Conservation (phyloP, 495 filamentous ascomycete genomes). For the Penicillium pulvis region DNA sequence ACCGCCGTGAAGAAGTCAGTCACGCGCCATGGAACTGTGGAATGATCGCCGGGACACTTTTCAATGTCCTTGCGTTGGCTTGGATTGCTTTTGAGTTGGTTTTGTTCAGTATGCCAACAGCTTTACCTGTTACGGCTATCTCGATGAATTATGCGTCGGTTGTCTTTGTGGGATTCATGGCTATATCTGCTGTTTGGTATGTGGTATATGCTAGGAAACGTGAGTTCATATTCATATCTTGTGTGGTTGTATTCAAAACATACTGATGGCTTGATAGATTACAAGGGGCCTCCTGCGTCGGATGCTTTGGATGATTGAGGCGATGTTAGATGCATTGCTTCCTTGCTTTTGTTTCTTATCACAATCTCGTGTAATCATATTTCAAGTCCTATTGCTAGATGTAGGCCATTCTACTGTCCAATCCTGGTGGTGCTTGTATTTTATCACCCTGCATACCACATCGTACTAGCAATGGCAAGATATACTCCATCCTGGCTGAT, state of each 20-base stretch:
- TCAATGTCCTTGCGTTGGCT: conserved; percentile 57
- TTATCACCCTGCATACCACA: not conserved
- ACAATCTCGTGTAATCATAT: not conserved
- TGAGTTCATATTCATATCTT: conserved; percentile 27
- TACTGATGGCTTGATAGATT: conserved; percentile 30
- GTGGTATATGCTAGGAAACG: conserved; percentile 46
- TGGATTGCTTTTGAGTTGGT: conserved; percentile 66
- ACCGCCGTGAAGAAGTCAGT: conserved; percentile 52
- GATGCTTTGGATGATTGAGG: not conserved
- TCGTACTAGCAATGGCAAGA: not conserved
- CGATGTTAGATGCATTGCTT: no score
- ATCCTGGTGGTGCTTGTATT: not conserved
- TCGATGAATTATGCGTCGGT: conserved; percentile 66
- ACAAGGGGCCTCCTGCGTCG: conserved; percentile 47
- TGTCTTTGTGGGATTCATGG: conserved; percentile 60
- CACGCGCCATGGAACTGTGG: conserved; percentile 58
- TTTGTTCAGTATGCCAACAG: conserved; percentile 56
- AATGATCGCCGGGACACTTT: conserved; percentile 53
- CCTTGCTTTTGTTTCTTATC: not conserved
- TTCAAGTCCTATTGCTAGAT: not conserved
- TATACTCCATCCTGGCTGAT: not conserved
- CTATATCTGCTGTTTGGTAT: conserved; percentile 47
- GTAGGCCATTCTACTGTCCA: not conserved
- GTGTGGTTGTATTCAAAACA: conserved; percentile 4
- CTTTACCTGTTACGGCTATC: conserved; percentile 45